Base-by-base conservation (phyloP, 2,329 filamentous ascomycete genomes). In the Nectriaceae sp. region DNA sequence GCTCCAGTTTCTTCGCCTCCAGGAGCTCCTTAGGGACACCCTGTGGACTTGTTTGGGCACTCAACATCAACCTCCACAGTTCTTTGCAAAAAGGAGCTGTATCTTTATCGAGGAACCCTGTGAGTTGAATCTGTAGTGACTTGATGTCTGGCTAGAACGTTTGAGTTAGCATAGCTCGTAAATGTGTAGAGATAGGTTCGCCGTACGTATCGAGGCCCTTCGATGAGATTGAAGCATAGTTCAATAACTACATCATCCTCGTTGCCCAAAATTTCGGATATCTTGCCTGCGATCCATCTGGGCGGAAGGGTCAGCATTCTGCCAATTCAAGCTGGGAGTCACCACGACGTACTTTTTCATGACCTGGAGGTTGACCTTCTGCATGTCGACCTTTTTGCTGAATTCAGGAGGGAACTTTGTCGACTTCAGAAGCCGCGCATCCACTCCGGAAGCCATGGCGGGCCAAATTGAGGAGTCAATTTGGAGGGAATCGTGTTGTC, bases 231-330 rank as follows among this genome's bases (percentile, higher is more conserved):
- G 64, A 82, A 86, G 64, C 82, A 84, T 20, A 97, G 83, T 71
- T 97, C 92, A 57, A 94, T 94, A 3, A 97, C 88, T 42, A 99
- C 90, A 65, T 99, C 94, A 66, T 99, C 94, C 62, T 99, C 94
- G 59, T 82, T 89, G n/a, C 89, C 89, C 36, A 97, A 75, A 40
- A 97, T 93, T 48, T 90, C 87, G 20, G 87, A 89, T 47, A 99
- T 90, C 68, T 87, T 89, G 62, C 86, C 83, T 4, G 90, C 88
- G 67, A 97, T 97, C 94, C 94, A 99, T 77, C 91, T 97, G 41
- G 48, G n/a, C 50, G 44, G 24, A 39, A 38, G 47, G 42, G 53
- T 59, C 41, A 64, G 56, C 49, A 46, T 36, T 33, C 10, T 35
- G 31, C 21, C 18, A 5, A 29, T 33, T 31, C 36, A 21, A 19